Evolutionary conservation across 805 yeast genomes (phyloP).

Genomic region (Jamesozyma rosinii): DNA sequence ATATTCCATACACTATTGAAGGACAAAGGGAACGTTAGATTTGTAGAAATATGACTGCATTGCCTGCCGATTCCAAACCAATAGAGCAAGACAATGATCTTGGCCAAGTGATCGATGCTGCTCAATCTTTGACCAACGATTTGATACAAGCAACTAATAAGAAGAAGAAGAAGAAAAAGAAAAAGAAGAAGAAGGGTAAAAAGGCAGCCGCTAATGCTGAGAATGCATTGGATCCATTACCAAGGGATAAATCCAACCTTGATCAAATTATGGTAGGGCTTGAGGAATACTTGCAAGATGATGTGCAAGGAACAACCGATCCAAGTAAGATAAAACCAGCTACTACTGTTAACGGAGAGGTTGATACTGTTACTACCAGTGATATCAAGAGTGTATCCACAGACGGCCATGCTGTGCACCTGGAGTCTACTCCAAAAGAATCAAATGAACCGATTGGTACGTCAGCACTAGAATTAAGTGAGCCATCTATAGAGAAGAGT

Average conservation of each 20-base stretch:
- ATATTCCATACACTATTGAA: no score
- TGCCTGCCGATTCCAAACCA: background rate
- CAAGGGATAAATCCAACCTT: slow-evolving; percentile 3
- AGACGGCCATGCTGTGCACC: no score
- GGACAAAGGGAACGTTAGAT: background rate
- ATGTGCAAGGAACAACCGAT: no score
- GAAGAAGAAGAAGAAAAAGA: slow-evolving; percentile 5
- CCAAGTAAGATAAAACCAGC: background rate
- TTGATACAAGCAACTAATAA: background rate
- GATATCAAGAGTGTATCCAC: no score
- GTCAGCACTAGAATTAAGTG: no score
- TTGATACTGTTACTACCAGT: background rate
- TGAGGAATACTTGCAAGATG: slow-evolving; percentile 18
- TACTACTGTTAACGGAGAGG: background rate
- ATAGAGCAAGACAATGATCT: slow-evolving; percentile 23
- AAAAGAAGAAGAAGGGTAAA: slow-evolving; percentile 4
- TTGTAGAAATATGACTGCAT: background rate
- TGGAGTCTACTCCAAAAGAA: no score
- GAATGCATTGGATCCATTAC: background rate
- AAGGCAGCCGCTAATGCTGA: background rate
- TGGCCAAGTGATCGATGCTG: slow-evolving; percentile 22
- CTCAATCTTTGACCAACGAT: slow-evolving; percentile 14
- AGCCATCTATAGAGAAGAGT: no score
- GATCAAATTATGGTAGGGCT: slow-evolving; percentile 22
- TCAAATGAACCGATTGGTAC: no score